Base-by-base conservation (phyloP, 2,329 filamentous ascomycete genomes). In the Aspergillus brunneoviolaceus region DNA sequence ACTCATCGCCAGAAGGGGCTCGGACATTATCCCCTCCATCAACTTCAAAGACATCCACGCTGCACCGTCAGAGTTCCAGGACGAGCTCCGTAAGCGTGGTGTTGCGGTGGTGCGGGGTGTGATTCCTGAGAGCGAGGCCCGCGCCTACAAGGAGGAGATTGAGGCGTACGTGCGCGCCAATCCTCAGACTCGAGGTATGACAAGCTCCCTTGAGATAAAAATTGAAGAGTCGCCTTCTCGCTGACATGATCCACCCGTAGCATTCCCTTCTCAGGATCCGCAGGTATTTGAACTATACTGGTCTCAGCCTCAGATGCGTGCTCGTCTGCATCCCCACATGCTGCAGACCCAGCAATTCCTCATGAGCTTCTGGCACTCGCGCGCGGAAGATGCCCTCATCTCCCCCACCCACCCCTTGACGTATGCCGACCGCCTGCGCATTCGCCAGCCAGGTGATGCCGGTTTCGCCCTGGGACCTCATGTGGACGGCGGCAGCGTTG, bases 401-500 rank as follows among this genome's bases (percentile, higher is more conserved):
- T 49, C 47, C n/a, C 47, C 47, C 23, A 27, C 25, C 12, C 23
- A 49, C 12, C 47, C 47, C 16, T 16, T 27, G 4, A 27, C 47
- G 25, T 49, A 49, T 25, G 47, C 47, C n/a, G 89, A 91, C 69
- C 83, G 87, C 1, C 78, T 89, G 10, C 85, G 87, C 4, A 89
- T 91, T 67, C 82, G 88, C 1, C 83, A 84, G 63, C 88, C 88
- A 0, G 88, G 88, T 2, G 88, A 91, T 69, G 78, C 81, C 0
- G 79, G 78, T 0, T 91, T 90, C 65, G 85, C 87, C 0, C 81
- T 90, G 0, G 88, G 88, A 0, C 86, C 88, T 2, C 88, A 91
- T 69, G 80, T 87, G 2, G 88, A 91, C 67, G 87, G 87, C n/a
- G 88, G 88, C 23, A 87, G 85, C 59, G 82, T 89, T 2, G 88